phyloP scores from a whole-genome alignment of 2,329 filamentous ascomycete genomes.

The Claviceps cyperi region DNA sequence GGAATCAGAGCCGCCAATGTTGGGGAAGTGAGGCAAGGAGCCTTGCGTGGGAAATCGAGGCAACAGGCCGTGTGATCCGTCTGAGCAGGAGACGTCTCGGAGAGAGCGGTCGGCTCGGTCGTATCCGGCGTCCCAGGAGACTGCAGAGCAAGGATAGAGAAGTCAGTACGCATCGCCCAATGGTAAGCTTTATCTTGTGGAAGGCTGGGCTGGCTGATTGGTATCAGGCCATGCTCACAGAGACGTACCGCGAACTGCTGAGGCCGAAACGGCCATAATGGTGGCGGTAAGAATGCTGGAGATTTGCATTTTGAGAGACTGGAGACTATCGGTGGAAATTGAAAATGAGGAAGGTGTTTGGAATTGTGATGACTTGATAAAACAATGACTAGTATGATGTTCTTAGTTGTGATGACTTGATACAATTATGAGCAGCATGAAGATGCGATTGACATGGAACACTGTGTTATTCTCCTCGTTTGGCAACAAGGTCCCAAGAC shows the following conservation, averaged over 20 bases:
- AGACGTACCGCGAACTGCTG: constrained; percentile 2
- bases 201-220: background rate
- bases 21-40: constrained; percentile 34
- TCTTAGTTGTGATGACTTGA: background rate
- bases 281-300: constrained; percentile 23
- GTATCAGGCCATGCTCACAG: background rate
- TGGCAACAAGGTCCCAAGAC: too few relatives aligned
- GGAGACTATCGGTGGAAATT: background rate
- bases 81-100: constrained; percentile 47
- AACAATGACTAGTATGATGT: background rate
- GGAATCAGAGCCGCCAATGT: constrained; percentile 39
- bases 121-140: constrained; percentile 61
- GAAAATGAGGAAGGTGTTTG: background rate
- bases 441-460: too few relatives aligned
- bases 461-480: too few relatives aligned
- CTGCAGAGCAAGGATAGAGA: constrained; percentile 15
- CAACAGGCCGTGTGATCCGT: constrained; percentile 52
- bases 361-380: background rate
- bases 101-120: constrained; percentile 45
- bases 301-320: constrained; percentile 24
- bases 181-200: too few relatives aligned
- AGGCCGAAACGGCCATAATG: constrained; percentile 22
- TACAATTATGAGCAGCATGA: too few relatives aligned
- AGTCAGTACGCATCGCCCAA: background rate
- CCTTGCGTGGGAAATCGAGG: constrained; percentile 46